Evolutionary conservation across 306 rosid species (phyloP).

Genomic region (Begonia loranthoides): DNA sequence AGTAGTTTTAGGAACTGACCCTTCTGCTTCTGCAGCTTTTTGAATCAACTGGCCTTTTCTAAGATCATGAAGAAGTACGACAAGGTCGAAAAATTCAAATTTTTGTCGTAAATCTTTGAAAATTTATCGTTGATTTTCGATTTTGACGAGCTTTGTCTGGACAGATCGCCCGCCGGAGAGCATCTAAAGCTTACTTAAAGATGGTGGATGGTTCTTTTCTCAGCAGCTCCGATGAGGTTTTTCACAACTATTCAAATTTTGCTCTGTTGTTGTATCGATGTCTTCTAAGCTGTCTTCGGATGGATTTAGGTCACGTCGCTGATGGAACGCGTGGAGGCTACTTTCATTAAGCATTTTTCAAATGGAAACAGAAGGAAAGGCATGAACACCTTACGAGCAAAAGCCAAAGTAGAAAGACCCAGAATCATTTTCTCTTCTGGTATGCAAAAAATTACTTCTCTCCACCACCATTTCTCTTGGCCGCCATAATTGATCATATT

Average conservation of each 20-base stretch:
- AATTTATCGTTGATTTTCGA: neutral
- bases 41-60: conserved; percentile 55
- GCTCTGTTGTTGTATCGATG: neutral
- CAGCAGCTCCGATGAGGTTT: conserved; percentile 40
- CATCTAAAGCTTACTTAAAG: conserved; percentile 44
- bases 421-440: conserved; percentile 31
- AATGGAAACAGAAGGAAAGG: conserved; percentile 36
- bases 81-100: conserved; percentile 30
- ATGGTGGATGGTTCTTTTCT: conserved; percentile 59
- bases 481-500: no score
- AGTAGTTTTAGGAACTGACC: conserved; percentile 1
- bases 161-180: conserved; percentile 43
- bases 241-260: neutral
- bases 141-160: neutral
- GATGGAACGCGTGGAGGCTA: conserved; percentile 46
- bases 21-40: conserved; percentile 32
- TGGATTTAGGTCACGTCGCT: conserved; percentile 34
- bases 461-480: neutral
- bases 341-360: conserved; percentile 44
- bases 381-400: conserved; percentile 32
- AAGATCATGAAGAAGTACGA: conserved; percentile 88
- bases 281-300: conserved; percentile 3
- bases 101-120: neutral
- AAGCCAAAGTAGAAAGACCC: conserved; percentile 27
- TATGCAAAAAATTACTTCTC: conserved; percentile 6